Conservation (phyloP, 2,329 filamentous ascomycete genomes). For the Trichoderma brevicompactum region DNA sequence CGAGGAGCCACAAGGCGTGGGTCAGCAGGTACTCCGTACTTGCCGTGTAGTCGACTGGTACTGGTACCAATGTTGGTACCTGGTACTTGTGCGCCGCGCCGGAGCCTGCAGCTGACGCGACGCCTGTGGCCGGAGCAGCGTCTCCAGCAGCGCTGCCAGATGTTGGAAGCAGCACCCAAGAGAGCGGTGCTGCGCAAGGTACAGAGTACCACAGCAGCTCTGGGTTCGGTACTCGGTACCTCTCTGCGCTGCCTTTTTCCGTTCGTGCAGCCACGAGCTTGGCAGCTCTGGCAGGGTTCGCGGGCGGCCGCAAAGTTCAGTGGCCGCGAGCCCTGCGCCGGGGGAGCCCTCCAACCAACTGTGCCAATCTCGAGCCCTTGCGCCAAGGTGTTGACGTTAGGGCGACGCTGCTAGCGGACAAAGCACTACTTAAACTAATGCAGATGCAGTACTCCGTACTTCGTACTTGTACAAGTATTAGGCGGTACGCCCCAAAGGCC, state of each 20-base stretch:
- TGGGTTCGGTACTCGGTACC: no score
- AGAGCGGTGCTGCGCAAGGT: no score
- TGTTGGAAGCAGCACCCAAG: no score
- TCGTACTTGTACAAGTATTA: no score
- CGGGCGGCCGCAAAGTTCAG: constrained; percentile 26
- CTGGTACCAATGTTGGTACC: constrained; percentile 9
- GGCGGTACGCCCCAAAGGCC: no score
- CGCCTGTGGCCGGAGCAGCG: no score
- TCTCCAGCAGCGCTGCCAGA: no score
- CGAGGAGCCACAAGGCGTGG: constrained; percentile 17
- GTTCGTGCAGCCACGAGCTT: constrained; percentile 18
- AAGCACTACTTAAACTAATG: no score
- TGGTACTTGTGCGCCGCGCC: not conserved
- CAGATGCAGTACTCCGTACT: no score
- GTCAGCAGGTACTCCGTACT: constrained; percentile 26
- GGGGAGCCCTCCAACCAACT: not conserved
- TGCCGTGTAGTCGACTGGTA: constrained; percentile 18
- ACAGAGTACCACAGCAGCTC: no score
- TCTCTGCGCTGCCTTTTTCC: not conserved
- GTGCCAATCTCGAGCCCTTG: not conserved
- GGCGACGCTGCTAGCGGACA: no score
- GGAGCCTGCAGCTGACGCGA: no score
- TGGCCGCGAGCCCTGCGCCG: not conserved
- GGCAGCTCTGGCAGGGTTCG: constrained; percentile 19
- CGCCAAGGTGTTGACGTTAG: not conserved